phyloP scores from a whole-genome alignment of 78 protist genomes.

The Tieghemostelium lacteum region DNA sequence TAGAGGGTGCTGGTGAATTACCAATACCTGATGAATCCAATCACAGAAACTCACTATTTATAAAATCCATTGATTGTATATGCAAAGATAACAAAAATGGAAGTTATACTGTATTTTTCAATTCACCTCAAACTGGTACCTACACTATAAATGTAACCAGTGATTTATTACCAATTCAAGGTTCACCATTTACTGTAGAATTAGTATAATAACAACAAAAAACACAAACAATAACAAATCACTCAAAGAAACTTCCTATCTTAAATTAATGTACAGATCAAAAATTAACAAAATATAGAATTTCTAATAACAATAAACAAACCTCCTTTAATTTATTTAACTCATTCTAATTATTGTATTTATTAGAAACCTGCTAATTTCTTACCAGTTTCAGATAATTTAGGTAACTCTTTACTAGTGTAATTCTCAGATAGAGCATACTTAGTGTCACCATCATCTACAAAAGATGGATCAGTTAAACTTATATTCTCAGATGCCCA shows the following conservation, averaged over 20 bases:
- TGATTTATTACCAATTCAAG: constrained; percentile 57
- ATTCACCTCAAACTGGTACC: constrained; percentile 76
- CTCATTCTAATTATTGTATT: no score
- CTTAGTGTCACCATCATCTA: background rate
- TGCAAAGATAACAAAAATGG: constrained; percentile 69
- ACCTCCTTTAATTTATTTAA: no score
- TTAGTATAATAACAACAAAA: constrained; percentile 10
- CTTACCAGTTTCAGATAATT: background rate
- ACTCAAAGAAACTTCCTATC: no score
- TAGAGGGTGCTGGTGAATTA: constrained; percentile 23
- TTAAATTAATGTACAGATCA: no score
- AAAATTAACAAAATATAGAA: no score
- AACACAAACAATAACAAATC: no score
- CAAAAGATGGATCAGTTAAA: background rate
- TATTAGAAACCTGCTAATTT: constrained; percentile 3
- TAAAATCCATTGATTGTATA: constrained; percentile 51
- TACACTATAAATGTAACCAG: constrained; percentile 27
- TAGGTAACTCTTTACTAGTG: background rate
- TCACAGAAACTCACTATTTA: constrained; percentile 12
- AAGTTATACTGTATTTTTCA: constrained; percentile 64
- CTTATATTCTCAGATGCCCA: background rate
- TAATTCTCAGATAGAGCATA: no score
- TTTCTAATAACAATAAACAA: no score
- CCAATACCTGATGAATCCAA: background rate
- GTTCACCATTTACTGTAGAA: constrained; percentile 63